Conservation (phyloP, 139 green algal genomes). For the Chlamydomonas sphaeroides region DNA sequence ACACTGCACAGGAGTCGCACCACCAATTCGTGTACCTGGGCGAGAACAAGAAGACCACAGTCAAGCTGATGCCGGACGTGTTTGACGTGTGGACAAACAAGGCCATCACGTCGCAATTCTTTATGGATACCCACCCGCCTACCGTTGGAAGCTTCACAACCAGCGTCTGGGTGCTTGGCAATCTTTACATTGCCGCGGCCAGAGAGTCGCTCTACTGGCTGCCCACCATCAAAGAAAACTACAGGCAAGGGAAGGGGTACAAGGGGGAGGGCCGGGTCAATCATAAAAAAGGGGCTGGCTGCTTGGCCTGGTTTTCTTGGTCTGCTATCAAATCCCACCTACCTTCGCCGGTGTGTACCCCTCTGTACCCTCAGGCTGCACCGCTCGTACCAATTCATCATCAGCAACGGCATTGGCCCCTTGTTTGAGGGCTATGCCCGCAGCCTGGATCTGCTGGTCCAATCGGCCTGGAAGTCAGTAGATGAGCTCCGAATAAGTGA, state of each 20-base stretch:
- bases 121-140: neutral
- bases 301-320: too few species aligned
- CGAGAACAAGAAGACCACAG: neutral
- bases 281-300: too few species aligned
- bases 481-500: neutral
- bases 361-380: too few species aligned
- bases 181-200: conserved; percentile 12
- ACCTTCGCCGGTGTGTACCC: too few species aligned
- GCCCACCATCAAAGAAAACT: neutral
- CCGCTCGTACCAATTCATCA: neutral
- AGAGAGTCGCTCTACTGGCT: conserved; percentile 14
- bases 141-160: neutral
- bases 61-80: neutral
- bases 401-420: neutral
- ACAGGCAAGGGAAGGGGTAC: neutral
- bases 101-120: neutral
- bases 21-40: neutral
- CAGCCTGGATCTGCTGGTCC: neutral
- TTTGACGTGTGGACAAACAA: neutral
- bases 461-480: neutral
- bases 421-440: neutral
- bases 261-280: too few species aligned
- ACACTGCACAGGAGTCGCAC: neutral
- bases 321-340: too few species aligned
- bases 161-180: conserved; percentile 22